Percentiles rank a stretch among this genome's conserved stretches.
Evolutionary conservation across 768 basidiomycete genomes (phyloP).

Genomic region (Boletellus sp.): DNA sequence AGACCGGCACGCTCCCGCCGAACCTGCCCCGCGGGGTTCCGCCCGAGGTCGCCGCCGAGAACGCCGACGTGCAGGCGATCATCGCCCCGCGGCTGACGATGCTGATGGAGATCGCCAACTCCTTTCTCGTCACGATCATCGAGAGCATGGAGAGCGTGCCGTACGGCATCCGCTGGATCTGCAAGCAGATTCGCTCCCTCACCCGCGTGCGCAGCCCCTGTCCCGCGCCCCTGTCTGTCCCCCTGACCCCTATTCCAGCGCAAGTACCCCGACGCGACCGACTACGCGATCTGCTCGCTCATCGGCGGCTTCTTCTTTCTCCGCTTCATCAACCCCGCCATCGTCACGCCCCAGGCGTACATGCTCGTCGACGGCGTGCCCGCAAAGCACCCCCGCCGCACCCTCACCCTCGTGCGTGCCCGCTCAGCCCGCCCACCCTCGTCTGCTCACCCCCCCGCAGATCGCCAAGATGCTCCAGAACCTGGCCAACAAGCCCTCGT

Average conservation of each 20-base stretch:
- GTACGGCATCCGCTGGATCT: conserved; percentile 99
- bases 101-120: conserved; percentile 99
- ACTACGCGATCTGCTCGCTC: conserved; percentile 96
- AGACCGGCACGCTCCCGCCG: conserved; percentile 86
- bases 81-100: conserved; percentile 95
- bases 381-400: conserved; percentile 95
- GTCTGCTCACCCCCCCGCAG: conserved; percentile 46
- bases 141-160: conserved; percentile 98
- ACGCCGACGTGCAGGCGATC: conserved; percentile 95
- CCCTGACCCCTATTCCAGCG: conserved; percentile 50
- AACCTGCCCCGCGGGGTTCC: conserved; percentile 91
- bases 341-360: conserved; percentile 98
- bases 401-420: conserved; percentile 77
- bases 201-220: conserved; percentile 71
- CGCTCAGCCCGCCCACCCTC: conserved; percentile 81
- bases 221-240: neutral
- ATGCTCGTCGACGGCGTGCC: conserved; percentile 99
- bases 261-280: conserved; percentile 98
- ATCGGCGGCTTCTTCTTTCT: conserved; percentile 99
- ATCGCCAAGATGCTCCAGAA: conserved; percentile 99
- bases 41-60: conserved; percentile 91
- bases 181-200: conserved; percentile 96
- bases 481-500: conserved; percentile 96
- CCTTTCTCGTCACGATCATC: conserved; percentile 95
- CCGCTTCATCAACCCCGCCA: conserved; percentile 98